Percentiles rank a stretch among this genome's conserved stretches.
These are phyloP conservation scores for Cyclotella baltica DNA, from an alignment of 108 stramenopile species.

Conservation along the genomic window DNA sequence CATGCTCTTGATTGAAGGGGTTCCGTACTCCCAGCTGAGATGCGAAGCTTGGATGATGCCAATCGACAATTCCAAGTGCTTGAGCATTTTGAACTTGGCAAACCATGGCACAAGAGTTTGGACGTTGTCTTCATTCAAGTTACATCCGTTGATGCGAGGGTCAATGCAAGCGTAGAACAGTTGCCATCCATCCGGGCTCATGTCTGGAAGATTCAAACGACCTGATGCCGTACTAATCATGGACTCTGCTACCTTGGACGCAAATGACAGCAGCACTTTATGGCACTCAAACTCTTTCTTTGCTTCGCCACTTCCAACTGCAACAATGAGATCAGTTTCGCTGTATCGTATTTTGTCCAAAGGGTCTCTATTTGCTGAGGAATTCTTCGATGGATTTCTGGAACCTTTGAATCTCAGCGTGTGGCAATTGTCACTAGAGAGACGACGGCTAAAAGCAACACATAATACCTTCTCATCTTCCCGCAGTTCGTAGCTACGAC, in stretches of 20 bases:
- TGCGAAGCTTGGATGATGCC: background rate
- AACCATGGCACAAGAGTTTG: background rate
- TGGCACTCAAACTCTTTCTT: background rate
- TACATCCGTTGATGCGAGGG: background rate
- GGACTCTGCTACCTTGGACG: background rate
- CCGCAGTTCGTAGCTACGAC: background rate
- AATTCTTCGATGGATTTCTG: background rate
- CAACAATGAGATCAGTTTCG: constrained; percentile 5
- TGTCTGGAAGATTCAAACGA: background rate
- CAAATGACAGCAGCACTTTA: background rate
- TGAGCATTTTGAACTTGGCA: background rate
- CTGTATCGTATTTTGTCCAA: background rate
- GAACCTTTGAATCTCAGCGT: background rate
- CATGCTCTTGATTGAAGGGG: background rate
- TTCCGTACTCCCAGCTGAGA: background rate
- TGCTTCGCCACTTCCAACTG: background rate
- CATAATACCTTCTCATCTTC: background rate
- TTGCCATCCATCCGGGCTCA: background rate
- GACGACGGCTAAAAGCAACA: background rate
- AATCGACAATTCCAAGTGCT: background rate
- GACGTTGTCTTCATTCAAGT: background rate
- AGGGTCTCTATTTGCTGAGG: background rate
- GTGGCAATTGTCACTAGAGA: background rate
- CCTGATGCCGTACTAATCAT: background rate
- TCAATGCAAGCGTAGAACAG: background rate